Conservation (phyloP, 495 filamentous ascomycete species). For the Melanomma pulvis-pyrius region DNA sequence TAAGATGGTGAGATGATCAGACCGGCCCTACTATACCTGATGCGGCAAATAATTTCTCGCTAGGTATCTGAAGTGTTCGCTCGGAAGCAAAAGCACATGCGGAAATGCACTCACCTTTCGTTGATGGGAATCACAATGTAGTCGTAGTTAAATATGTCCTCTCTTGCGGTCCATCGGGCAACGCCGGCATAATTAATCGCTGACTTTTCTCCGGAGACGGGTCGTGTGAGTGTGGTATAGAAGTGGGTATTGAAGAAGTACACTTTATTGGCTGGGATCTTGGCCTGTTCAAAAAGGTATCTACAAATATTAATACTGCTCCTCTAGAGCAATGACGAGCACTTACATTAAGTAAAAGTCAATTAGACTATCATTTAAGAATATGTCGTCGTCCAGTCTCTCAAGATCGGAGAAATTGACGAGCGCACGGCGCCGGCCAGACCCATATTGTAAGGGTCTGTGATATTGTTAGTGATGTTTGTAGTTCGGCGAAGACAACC, state of each 20-base stretch:
- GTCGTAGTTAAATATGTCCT: conserved; percentile 83
- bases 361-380: conserved; percentile 89
- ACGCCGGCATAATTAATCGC: conserved; percentile 78
- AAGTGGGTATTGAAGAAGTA: conserved; percentile 95
- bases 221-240: conserved; percentile 70
- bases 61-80: neutral
- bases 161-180: conserved; percentile 82
- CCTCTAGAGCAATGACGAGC: neutral
- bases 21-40: too few species aligned
- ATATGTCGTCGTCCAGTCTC: conserved; percentile 80
- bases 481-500: neutral
- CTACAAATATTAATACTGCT: conserved; percentile 47
- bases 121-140: conserved; percentile 93
- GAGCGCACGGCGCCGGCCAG: conserved; percentile 69
- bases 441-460: conserved; percentile 64
- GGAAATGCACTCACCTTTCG: conserved; percentile 62
- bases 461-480: neutral
- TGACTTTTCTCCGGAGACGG: conserved; percentile 55
- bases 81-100: conserved; percentile 26
- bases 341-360: conserved; percentile 72
- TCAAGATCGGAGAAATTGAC: conserved; percentile 79
- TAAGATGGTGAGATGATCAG: too few species aligned
- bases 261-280: conserved; percentile 59
- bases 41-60: too few species aligned
- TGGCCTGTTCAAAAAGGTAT: conserved; percentile 60